These are phyloP conservation scores for Diacronema lutheri DNA, from an alignment of 78 protist genomes.

Conservation along the genomic window DNA sequence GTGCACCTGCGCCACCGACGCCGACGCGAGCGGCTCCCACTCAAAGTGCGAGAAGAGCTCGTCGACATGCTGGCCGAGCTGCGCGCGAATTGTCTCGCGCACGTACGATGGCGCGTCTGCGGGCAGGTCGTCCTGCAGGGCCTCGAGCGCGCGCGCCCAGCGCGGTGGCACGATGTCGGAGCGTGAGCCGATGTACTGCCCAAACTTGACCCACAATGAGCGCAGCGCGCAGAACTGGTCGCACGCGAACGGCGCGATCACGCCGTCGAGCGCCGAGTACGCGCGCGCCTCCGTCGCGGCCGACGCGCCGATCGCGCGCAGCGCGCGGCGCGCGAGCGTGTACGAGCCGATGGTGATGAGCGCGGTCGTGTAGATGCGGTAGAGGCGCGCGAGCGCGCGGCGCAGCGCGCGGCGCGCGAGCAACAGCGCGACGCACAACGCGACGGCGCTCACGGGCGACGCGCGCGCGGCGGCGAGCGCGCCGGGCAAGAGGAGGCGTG, in stretches of 20 bases:
- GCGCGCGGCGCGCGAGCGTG: no score
- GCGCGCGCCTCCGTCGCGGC: not conserved
- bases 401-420: no score
- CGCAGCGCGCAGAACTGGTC: not conserved
- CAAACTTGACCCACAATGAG: slow-evolving; percentile 2
- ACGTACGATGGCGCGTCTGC: not conserved
- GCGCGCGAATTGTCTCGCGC: not conserved
- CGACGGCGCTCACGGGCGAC: no score
- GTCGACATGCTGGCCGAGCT: not conserved
- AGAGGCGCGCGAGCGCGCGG: not conserved
- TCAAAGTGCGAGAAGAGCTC: not conserved
- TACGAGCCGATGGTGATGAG: no score
- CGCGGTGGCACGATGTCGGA: not conserved
- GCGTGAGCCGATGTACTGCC: not conserved
- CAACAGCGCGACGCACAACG: no score
- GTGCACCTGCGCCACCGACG: slow-evolving; percentile 7
- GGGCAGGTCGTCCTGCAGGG: slow-evolving; percentile 6
- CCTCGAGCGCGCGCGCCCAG: not conserved
- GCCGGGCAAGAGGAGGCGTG: no score
- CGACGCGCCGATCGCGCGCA: no score
- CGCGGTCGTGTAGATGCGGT: no score
- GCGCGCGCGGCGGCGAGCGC: no score
- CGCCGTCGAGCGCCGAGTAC: not conserved
- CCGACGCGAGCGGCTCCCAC: not conserved
- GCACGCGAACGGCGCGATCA: not conserved